A percentile compares a stretch with the other conserved stretches of the same genome.
Conservation (phyloP, 805 yeast species). For the Kazachstania martiniae region DNA sequence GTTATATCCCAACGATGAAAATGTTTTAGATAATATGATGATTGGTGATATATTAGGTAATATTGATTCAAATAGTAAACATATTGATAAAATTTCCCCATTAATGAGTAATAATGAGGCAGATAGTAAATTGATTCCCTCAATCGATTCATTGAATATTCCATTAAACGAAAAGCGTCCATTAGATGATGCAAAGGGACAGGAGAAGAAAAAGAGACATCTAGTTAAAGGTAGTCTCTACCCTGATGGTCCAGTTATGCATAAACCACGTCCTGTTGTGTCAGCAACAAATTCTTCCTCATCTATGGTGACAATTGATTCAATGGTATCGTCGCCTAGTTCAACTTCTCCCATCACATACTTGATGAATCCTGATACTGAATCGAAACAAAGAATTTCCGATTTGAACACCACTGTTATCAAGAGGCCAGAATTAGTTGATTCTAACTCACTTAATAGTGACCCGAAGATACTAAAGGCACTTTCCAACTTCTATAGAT, state of each 20-base stretch:
- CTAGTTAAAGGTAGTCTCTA: slow-evolving; percentile 26
- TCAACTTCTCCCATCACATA: slow-evolving; percentile 1
- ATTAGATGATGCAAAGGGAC: background rate
- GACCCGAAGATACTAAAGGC: slow-evolving; percentile 23
- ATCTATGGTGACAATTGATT: slow-evolving; percentile 7
- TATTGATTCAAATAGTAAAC: background rate
- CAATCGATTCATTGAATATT: background rate
- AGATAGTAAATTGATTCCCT: background rate
- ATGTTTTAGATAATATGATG: slow-evolving; percentile 9
- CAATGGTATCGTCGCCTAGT: slow-evolving; percentile 7
- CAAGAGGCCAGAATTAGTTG: slow-evolving; percentile 13
- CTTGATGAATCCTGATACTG: background rate
- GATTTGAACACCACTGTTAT: slow-evolving; percentile 27
- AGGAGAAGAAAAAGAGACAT: slow-evolving; percentile 11
- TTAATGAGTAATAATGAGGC: background rate
- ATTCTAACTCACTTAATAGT: slow-evolving; percentile 16
- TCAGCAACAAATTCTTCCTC: slow-evolving; percentile 4
- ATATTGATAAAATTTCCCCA: background rate
- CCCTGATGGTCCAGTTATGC: slow-evolving; percentile 25
- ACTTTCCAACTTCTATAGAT: slow-evolving; percentile 38
- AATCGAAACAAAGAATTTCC: slow-evolving; percentile 18
- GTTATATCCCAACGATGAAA: slow-evolving; percentile 12
- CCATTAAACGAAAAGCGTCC: background rate
- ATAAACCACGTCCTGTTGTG: slow-evolving; percentile 10
- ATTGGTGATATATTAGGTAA: slow-evolving; percentile 12